A percentile compares a stretch with the other conserved stretches of the same genome.
Conservation (phyloP, 768 basidiomycete species). For the Naematelia encephala region DNA sequence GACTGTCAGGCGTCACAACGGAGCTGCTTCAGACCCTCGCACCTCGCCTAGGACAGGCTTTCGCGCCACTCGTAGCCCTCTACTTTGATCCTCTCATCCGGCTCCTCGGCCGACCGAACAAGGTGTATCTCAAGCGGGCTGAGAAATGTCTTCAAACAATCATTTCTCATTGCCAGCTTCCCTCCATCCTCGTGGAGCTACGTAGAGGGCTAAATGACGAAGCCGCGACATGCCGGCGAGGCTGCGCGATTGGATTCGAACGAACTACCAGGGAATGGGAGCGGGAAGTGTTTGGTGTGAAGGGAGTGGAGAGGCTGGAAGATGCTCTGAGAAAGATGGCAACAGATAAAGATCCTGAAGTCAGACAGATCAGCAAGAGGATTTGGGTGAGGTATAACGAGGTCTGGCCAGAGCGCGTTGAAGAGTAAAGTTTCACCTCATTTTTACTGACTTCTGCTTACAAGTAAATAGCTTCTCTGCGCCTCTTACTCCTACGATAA, state of each 20-base stretch:
- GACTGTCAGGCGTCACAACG: constrained; percentile 46
- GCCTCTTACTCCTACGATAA: constrained; percentile 52
- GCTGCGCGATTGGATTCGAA: constrained; percentile 36
- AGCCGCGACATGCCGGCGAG: constrained; percentile 41
- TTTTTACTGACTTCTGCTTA: neutral
- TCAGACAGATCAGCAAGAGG: constrained; percentile 49
- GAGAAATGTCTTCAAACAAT: constrained; percentile 49
- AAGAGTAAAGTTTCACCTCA: constrained; percentile 37
- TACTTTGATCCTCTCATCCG: constrained; percentile 51
- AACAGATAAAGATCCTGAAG: constrained; percentile 52
- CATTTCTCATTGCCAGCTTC: constrained; percentile 49
- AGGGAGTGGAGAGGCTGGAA: constrained; percentile 45
- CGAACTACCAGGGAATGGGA: constrained; percentile 42
- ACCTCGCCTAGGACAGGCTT: constrained; percentile 48
- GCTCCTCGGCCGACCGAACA: constrained; percentile 53
- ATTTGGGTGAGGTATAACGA: constrained; percentile 50
- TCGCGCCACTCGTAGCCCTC: constrained; percentile 49
- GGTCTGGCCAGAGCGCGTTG: constrained; percentile 49
- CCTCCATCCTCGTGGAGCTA: constrained; percentile 43
- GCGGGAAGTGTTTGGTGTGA: constrained; percentile 36
- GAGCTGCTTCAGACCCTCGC: constrained; percentile 51
- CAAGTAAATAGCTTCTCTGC: constrained; percentile 49
- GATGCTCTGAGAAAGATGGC: constrained; percentile 50
- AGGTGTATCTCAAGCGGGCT: constrained; percentile 52
- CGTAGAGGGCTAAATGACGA: constrained; percentile 49